Base-by-base conservation (phyloP, 176 grass and related monocot genomes). In the Carex cristatella region DNA sequence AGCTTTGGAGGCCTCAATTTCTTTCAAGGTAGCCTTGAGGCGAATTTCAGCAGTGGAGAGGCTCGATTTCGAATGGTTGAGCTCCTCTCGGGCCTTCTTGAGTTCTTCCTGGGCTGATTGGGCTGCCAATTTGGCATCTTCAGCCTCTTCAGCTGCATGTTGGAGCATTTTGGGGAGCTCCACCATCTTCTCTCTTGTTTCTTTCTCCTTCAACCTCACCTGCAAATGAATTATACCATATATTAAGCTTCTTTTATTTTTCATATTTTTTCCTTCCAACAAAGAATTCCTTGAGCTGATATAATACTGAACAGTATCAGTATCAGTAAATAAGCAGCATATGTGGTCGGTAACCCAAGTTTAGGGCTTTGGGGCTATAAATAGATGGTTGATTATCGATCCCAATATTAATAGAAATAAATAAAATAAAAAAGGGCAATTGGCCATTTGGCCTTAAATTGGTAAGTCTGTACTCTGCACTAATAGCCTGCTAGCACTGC, bases 101-200 rank as follows among this genome's bases (percentile, higher is more conserved):
- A 94, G 82, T 61, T 93, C 95, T 90, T 98, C 93, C 81, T 76
- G 91, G 81, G 91, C 85, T 53, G 86, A 82, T 79, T 93, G 88
- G 71, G 88, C 88, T 63, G 77, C 65, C 69, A 83, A 86, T 69
- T 92, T 98, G 16, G 95, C 88, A 75, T 87, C 85, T 35, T 98
- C 91, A 65, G 93, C 95, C 86, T 89, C 91, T 58, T 93, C 86
- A 37, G 95, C 89, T 70, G 91, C 89, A 87, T 85, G 85, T 88
- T 94, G 95, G 84, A 98, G 84, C 85, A 93, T 91, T 37, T 91
- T 94, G 46, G 95, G 95, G 83, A 98, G 90, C 42, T 95, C 83
- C 14, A 67, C 70, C 88, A 92, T 93, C 86, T 94, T 93, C 59
- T 86, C 88, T 78, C 89, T 70, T 61, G 86, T 74, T 82, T 89